Conservation (phyloP, 2,329 filamentous ascomycete genomes). For the Arthroderma sp. region DNA sequence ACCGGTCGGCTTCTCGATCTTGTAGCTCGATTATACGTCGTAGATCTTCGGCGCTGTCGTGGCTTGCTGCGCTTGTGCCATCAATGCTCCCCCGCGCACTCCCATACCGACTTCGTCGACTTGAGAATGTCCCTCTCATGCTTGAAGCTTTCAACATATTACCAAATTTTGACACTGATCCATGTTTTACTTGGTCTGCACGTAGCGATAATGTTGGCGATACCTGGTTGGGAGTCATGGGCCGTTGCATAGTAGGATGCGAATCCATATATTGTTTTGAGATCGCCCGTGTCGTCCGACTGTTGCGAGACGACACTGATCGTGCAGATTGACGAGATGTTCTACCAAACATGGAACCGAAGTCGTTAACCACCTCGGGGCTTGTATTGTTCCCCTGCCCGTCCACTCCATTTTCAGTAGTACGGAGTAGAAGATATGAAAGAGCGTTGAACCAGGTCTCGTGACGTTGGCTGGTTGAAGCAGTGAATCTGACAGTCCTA, state of each 20-base stretch:
- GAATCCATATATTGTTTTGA: slow-evolving; percentile 39
- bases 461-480: slow-evolving; percentile 81
- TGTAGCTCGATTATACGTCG: slow-evolving; percentile 59
- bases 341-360: slow-evolving; percentile 56
- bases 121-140: slow-evolving; percentile 39
- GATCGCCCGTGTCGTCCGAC: slow-evolving; percentile 53
- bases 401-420: slow-evolving; percentile 44
- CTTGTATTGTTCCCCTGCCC: slow-evolving; percentile 42
- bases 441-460: slow-evolving; percentile 98
- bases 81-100: slow-evolving; percentile 25
- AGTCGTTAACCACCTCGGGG: slow-evolving; percentile 58
- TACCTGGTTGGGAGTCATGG: slow-evolving; percentile 23
- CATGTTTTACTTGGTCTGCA: slow-evolving; percentile 25
- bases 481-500: slow-evolving; percentile 83
- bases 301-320: slow-evolving; percentile 71
- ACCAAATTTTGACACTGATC: slow-evolving; percentile 35
- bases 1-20: slow-evolving; percentile 55
- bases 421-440: slow-evolving; percentile 78
- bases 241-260: slow-evolving; percentile 25
- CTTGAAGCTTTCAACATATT: slow-evolving; percentile 34
- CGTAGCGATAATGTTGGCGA: slow-evolving; percentile 24
- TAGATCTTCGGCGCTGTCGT: slow-evolving; percentile 73
- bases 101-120: slow-evolving; percentile 30
- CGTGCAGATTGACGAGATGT: slow-evolving; percentile 37
- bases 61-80: slow-evolving; percentile 29